A percentile compares a stretch with the other conserved stretches of the same genome.
Evolutionary conservation across 768 basidiomycete species (phyloP).

Genomic region (Paxillus ammoniavirescens): DNA sequence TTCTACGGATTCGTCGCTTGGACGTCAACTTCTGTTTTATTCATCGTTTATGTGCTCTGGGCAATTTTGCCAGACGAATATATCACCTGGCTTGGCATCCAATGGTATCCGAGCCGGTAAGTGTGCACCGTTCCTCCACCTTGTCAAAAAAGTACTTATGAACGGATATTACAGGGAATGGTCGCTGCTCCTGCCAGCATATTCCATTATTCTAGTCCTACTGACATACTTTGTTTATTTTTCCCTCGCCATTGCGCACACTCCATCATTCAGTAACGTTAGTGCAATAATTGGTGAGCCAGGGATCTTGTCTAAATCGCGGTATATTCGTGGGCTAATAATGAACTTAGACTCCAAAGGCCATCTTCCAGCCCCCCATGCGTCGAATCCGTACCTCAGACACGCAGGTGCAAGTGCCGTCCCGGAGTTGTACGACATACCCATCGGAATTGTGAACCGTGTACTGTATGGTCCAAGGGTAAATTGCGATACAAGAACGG

Average conservation of each 20-base stretch:
- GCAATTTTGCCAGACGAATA: constrained; percentile 72
- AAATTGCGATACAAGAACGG: constrained; percentile 13
- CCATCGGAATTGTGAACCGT: constrained; percentile 77
- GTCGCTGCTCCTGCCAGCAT: constrained; percentile 80
- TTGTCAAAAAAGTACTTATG: constrained; percentile 1
- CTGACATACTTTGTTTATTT: constrained; percentile 78
- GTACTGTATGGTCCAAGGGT: constrained; percentile 50
- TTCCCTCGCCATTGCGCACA: constrained; percentile 66
- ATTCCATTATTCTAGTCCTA: constrained; percentile 65
- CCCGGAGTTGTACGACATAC: constrained; percentile 78
- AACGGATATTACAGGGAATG: constrained; percentile 61
- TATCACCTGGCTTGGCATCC: constrained; percentile 63
- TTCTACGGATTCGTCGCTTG: constrained; percentile 91
- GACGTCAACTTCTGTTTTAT: constrained; percentile 72
- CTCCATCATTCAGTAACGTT: constrained; percentile 68
- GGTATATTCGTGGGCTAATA: constrained; percentile 9
- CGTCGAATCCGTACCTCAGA: constrained; percentile 45
- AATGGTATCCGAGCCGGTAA: constrained; percentile 85
- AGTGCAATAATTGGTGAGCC: constrained; percentile 63
- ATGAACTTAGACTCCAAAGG: constrained; percentile 52
- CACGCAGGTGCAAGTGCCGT: constrained; percentile 46
- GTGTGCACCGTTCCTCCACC: constrained; percentile 29
- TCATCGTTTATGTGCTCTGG: constrained; percentile 75
- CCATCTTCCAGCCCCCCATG: constrained; percentile 42
- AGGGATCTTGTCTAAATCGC: constrained; percentile 9